Evolutionary conservation across 1,139 yeast species (phyloP).

Genomic region (Lodderomyces orthopsilosis): DNA sequence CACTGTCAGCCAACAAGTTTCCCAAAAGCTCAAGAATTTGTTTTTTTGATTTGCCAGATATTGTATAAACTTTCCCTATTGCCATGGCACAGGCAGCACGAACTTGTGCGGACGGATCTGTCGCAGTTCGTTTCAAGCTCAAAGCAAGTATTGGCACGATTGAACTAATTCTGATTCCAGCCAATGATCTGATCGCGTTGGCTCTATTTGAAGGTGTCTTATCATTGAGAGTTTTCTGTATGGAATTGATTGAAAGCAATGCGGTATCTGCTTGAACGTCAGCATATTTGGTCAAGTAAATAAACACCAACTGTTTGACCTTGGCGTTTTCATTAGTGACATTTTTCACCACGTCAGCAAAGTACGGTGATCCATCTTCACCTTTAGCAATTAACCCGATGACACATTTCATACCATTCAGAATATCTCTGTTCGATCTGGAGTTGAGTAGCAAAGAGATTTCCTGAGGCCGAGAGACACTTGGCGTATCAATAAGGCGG

Average conservation of each 20-base stretch:
- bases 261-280: conserved; percentile 88
- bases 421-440: conserved; percentile 65
- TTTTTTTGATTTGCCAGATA: conserved; percentile 29
- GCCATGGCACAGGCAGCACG: conserved; percentile 80
- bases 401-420: conserved; percentile 75
- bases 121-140: conserved; percentile 64
- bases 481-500: conserved; percentile 54
- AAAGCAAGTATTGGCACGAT: conserved; percentile 76
- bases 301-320: conserved; percentile 73
- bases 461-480: conserved; percentile 58
- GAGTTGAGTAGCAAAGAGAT: conserved; percentile 67
- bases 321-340: conserved; percentile 70
- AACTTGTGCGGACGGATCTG: conserved; percentile 76
- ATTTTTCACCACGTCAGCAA: conserved; percentile 88
- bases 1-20: conserved; percentile 60
- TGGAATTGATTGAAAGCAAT: conserved; percentile 82
- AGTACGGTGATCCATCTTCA: conserved; percentile 58
- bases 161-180: conserved; percentile 77
- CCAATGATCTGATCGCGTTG: conserved; percentile 72
- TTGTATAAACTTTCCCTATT: conserved; percentile 57
- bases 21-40: conserved; percentile 52
- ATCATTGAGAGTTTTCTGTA: conserved; percentile 78
- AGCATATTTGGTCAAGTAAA: conserved; percentile 74
- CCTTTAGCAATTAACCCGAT: conserved; percentile 66
- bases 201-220: conserved; percentile 67